A percentile compares a stretch with the other conserved stretches of the same genome.
These are phyloP conservation scores for Colletotrichum aenigma DNA, from an alignment of 2,329 filamentous ascomycete species.

Conservation along the genomic window DNA sequence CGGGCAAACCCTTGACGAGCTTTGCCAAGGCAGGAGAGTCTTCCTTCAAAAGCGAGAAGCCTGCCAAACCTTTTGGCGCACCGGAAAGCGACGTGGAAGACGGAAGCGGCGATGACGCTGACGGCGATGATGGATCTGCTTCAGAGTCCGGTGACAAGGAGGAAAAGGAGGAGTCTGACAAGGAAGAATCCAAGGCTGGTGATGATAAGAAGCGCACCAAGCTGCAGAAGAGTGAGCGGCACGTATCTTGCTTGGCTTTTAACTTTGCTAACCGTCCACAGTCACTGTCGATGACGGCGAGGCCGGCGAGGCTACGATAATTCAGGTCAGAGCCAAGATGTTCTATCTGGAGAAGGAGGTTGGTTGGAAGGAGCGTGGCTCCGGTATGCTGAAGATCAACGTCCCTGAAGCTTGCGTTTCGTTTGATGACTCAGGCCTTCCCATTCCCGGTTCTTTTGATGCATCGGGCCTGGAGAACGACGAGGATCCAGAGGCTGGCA, in stretches of 20 bases:
- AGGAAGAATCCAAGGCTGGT: slow-evolving; percentile 52
- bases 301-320: slow-evolving; percentile 76
- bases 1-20: slow-evolving; percentile 58
- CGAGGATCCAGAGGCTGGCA: slow-evolving; percentile 25
- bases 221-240: slow-evolving; percentile 70
- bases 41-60: slow-evolving; percentile 60
- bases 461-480: slow-evolving; percentile 52
- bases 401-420: slow-evolving; percentile 63
- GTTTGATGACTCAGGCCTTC: slow-evolving; percentile 54
- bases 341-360: slow-evolving; percentile 76
- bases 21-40: slow-evolving; percentile 70
- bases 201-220: slow-evolving; percentile 70
- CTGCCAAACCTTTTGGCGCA: slow-evolving; percentile 77
- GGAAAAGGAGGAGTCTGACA: slow-evolving; percentile 58
- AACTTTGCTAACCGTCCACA: slow-evolving; percentile 40
- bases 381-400: slow-evolving; percentile 86
- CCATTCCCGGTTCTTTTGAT: slow-evolving; percentile 61
- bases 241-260: background rate
- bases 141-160: slow-evolving; percentile 45
- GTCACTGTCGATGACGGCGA: slow-evolving; percentile 84
- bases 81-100: slow-evolving; percentile 69
- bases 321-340: slow-evolving; percentile 81
- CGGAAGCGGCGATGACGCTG: slow-evolving; percentile 43
- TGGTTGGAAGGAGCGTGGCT: slow-evolving; percentile 89
- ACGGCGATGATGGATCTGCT: slow-evolving; percentile 38